phyloP scores from a whole-genome alignment of 1,139 yeast species.

The Chernovozyma sophiae-reginae region DNA sequence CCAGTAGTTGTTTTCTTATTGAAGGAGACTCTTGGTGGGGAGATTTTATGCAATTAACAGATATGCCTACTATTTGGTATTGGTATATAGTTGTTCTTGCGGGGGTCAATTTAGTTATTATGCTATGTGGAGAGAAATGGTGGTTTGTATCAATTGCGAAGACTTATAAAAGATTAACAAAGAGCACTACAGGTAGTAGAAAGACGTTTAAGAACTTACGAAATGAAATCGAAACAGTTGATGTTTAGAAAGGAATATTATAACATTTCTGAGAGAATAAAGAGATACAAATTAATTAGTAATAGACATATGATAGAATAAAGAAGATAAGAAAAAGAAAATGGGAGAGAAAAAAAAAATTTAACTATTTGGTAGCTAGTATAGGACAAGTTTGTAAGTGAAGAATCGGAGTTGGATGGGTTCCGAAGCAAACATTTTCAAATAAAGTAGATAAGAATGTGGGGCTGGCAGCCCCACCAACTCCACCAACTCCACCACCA shows the following conservation, averaged over 20 bases:
- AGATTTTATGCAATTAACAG: conserved; percentile 69
- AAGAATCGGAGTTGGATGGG: not conserved
- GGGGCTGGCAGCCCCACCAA: no score
- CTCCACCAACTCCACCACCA: no score
- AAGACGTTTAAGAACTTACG: conserved; percentile 37
- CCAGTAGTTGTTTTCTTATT: conserved; percentile 47
- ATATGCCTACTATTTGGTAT: conserved; percentile 51
- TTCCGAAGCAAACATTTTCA: no score
- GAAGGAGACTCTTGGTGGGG: conserved; percentile 55
- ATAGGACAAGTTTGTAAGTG: not conserved
- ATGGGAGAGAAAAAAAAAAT: not conserved
- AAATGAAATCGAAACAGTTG: conserved; percentile 1
- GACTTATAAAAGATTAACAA: conserved; percentile 25
- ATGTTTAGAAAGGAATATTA: conserved; percentile 1
- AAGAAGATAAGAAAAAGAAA: not conserved
- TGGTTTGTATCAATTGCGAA: conserved; percentile 28
- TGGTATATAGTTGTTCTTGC: conserved; percentile 44
- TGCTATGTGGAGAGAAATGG: conserved; percentile 42
- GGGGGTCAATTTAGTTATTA: conserved; percentile 44
- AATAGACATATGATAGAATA: not conserved
- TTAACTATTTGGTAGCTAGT: no score
- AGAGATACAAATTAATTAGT: not conserved
- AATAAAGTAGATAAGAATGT: no score
- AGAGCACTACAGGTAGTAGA: conserved; percentile 26
- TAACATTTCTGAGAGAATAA: no score